Base-by-base conservation (phyloP, 768 basidiomycete genomes). In the Tylopilus felleus region DNA sequence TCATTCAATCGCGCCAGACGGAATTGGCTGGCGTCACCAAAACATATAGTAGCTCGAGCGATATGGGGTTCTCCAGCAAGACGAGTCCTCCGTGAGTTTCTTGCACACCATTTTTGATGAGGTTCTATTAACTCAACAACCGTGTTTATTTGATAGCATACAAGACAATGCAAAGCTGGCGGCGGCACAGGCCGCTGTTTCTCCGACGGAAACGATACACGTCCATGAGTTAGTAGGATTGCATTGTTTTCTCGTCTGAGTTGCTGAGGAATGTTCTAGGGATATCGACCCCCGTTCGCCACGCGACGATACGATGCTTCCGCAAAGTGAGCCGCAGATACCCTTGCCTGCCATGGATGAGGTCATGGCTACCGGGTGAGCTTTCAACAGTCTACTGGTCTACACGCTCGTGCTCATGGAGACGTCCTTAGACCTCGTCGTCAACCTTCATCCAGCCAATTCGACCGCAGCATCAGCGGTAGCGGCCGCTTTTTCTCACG, bases 281-380 rank as follows among this genome's bases (percentile, higher is more conserved):
- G 13, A 47, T 14, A 52, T 65, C 14, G 68, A 67, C 19, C 66
- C 65, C 48, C 71, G 71, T 31, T 71, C 67, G 7, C 68, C 72
- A 5, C 65, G 70, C 19, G 71, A 73, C 36, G 69, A 71, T 6
- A 28, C 48, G 19, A 49, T 71, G 54, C 5, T 68, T 28, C 61
- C 66, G n/a, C 35, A 36, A 36, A 54, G 28, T 10, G 63, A 61
- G 25, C 69, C 68, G 2, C 63, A 67, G 29, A 51, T 71, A 16
- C 68, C 72, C 17, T 55, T 74, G 22, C 70, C 68, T 14, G 52
- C 66, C 14, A 70, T 71, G 68, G 51, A 71, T n/a, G 72, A 71
- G 51, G 65, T 73, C 27, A 71, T 71, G 55, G 56, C 58, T 21
- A 35, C 53, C 9, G 46, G 49, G 71, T 65, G 28, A 55, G 66